A percentile compares a stretch with the other conserved stretches of the same genome.
phyloP scores from a whole-genome alignment of 176 grass and related monocot species.

The Musa itinerans region DNA sequence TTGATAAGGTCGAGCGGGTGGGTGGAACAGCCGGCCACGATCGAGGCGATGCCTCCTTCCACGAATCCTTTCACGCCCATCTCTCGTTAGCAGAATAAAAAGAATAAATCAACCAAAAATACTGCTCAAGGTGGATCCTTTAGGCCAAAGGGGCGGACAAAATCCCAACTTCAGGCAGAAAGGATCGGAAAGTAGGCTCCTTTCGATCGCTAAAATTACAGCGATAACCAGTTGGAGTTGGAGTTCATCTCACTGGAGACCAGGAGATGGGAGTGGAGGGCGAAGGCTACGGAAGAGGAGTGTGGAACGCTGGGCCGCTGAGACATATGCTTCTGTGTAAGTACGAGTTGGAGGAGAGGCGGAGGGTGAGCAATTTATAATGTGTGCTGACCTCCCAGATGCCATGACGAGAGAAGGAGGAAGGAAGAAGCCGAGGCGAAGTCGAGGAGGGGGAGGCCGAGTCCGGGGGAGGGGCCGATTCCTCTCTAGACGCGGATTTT shows the following conservation, averaged over 20 bases:
- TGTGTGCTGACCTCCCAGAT: neutral
- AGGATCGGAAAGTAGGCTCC: neutral
- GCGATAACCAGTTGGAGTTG: slow-evolving; percentile 13
- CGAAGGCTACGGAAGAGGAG: slow-evolving; percentile 7
- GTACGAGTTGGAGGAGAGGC: neutral
- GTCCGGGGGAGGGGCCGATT: neutral
- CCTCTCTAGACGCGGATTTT: neutral
- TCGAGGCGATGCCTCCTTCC: slow-evolving; percentile 18
- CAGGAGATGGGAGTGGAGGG: slow-evolving; percentile 16
- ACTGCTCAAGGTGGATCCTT: neutral
- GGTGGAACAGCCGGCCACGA: slow-evolving; percentile 17
- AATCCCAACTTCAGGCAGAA: slow-evolving; percentile 3
- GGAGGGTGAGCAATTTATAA: neutral
- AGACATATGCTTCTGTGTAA: slow-evolving; percentile 5
- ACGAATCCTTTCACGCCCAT: slow-evolving; percentile 18
- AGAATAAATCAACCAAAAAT: neutral
- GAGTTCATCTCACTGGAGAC: slow-evolving; percentile 80
- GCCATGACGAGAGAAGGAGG: neutral
- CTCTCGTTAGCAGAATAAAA: neutral
- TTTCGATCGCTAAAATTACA: neutral
- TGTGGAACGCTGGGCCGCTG: slow-evolving; percentile 12
- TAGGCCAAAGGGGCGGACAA: neutral
- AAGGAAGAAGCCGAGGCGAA: neutral
- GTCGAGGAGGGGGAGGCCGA: neutral
- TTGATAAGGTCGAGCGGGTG: slow-evolving; percentile 19